These are phyloP conservation scores for Fagus crenata DNA, from an alignment of 306 rosid species.

Conservation along the genomic window DNA sequence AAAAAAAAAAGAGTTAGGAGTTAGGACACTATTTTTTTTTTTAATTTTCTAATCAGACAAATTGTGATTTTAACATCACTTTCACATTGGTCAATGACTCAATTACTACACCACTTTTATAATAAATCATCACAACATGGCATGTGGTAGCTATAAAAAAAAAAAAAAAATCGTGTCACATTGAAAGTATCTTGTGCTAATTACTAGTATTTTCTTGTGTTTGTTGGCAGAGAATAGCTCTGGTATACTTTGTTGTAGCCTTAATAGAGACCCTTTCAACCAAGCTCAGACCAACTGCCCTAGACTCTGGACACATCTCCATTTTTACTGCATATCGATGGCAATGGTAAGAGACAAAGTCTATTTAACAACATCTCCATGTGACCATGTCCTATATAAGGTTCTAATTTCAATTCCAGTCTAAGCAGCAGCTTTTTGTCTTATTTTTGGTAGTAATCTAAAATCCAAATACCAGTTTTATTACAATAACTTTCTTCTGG, in stretches of 20 bases:
- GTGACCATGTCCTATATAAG: not conserved
- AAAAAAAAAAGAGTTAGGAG: no score
- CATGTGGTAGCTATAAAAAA: no score
- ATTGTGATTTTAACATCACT: no score
- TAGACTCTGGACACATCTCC: constrained; percentile 46
- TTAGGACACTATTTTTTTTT: no score
- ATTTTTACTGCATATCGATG: constrained; percentile 73
- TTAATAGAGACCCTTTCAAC: constrained; percentile 70
- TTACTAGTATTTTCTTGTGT: not conserved
- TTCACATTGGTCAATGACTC: no score
- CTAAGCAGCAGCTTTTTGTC: no score
- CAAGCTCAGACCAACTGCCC: constrained; percentile 59
- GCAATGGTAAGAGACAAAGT: constrained; percentile 61
- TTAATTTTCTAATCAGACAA: no score
- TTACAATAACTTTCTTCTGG: not conserved
- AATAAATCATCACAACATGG: no score
- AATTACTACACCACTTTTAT: no score
- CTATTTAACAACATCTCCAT: not conserved
- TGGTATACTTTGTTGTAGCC: constrained; percentile 77
- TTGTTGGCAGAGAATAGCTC: constrained; percentile 73
- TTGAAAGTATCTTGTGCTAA: not conserved
- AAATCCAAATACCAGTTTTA: no score
- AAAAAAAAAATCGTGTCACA: not conserved
- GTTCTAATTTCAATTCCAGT: not conserved
- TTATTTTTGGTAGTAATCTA: no score